phyloP scores from a whole-genome alignment of 2,329 filamentous ascomycete species.

The Tolypocladium capitatum region DNA sequence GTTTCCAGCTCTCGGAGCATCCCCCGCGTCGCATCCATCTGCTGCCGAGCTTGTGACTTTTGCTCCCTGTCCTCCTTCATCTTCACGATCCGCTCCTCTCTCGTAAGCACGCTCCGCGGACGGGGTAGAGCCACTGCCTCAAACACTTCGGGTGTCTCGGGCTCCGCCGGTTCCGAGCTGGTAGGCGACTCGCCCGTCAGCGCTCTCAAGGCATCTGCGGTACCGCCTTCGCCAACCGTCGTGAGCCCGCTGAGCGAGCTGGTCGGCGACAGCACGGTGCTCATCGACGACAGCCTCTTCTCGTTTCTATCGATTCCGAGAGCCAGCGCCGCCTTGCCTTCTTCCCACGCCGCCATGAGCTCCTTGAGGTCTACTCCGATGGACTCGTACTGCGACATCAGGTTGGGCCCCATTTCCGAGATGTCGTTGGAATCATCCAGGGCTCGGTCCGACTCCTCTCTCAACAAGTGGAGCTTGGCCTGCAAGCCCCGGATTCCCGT shows the following conservation, averaged over 20 bases:
- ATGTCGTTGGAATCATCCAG: conserved; percentile 62
- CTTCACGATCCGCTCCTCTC: conserved; percentile 77
- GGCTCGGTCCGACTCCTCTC: conserved; percentile 74
- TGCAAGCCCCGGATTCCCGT: conserved; percentile 84
- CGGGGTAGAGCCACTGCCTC: conserved; percentile 72
- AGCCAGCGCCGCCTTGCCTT: conserved; percentile 70
- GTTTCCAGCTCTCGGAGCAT: conserved; percentile 92
- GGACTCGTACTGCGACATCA: conserved; percentile 87
- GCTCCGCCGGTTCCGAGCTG: conserved; percentile 42
- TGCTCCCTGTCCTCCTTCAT: conserved; percentile 77
- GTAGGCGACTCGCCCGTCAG: conserved; percentile 58
- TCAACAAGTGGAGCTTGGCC: conserved; percentile 82
- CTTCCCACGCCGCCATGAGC: conserved; percentile 74
- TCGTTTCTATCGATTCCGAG: conserved; percentile 73
- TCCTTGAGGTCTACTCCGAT: conserved; percentile 78
- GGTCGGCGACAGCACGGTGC: conserved; percentile 43
- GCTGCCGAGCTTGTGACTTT: conserved; percentile 58
- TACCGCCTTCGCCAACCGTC: conserved; percentile 40
- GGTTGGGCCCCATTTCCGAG: conserved; percentile 60
- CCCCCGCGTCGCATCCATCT: conserved; percentile 66
- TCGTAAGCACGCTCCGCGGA: conserved; percentile 56
- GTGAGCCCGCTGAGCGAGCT: conserved; percentile 56
- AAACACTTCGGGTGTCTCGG: conserved; percentile 68
- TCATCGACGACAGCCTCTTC: conserved; percentile 52
- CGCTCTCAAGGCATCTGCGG: conserved; percentile 55